Conservation (phyloP, 2,329 filamentous ascomycete species). For the Ophiostoma sp. region DNA sequence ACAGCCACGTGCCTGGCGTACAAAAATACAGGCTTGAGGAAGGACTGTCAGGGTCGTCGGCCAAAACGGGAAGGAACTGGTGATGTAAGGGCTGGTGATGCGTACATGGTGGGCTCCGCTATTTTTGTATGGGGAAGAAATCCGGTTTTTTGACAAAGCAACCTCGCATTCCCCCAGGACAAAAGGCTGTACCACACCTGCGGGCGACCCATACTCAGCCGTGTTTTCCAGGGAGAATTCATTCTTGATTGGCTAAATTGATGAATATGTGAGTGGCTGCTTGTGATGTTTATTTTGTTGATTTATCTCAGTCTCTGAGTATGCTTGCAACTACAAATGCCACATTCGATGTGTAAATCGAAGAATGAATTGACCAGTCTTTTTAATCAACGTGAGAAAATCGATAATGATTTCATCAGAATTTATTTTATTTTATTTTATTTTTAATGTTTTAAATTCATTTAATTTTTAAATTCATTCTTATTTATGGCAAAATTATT, state of each 20-base stretch:
- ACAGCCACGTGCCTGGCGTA: constrained; percentile 5
- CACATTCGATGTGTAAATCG: not conserved
- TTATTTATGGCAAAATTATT: not conserved
- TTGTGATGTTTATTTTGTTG: not conserved
- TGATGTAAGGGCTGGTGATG: constrained; percentile 15
- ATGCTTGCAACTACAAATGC: not conserved
- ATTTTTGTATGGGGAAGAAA: not conserved
- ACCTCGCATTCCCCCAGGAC: not conserved
- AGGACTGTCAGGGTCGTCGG: not conserved
- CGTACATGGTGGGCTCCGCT: not conserved
- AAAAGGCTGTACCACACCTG: not conserved
- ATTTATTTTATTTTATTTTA: not conserved
- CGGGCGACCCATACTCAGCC: constrained; percentile 29
- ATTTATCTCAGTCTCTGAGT: not conserved
- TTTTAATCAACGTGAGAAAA: not conserved
- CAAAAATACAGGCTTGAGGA: not conserved
- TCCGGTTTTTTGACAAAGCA: constrained; percentile 8
- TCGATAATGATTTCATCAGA: not conserved
- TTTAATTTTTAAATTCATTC: not conserved
- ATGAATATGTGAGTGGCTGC: not conserved
- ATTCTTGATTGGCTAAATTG: not conserved
- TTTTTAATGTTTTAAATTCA: not conserved
- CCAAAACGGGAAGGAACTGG: constrained; percentile 6
- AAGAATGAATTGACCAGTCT: too few species aligned
- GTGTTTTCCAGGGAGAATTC: not conserved